Percentiles rank a stretch among this genome's conserved stretches.
These are phyloP conservation scores for Parmelia sp. DNA, from an alignment of 495 filamentous ascomycete species.

Conservation along the genomic window DNA sequence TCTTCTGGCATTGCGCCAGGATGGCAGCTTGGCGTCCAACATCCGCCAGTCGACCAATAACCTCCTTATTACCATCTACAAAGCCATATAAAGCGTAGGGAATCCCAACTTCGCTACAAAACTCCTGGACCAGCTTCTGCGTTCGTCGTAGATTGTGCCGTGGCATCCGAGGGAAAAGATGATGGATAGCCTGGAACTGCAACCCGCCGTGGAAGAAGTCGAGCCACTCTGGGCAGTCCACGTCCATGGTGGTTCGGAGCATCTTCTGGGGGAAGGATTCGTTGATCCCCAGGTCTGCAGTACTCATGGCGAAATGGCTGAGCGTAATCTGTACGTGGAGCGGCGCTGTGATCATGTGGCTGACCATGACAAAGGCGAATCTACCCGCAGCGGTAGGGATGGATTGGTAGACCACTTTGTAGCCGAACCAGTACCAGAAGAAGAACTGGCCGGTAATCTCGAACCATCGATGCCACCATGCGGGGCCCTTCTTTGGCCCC, in stretches of 20 bases:
- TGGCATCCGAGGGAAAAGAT: slow-evolving; percentile 90
- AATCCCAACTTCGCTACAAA: slow-evolving; percentile 85
- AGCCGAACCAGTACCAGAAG: slow-evolving; percentile 96
- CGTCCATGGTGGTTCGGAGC: slow-evolving; percentile 96
- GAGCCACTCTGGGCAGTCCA: slow-evolving; percentile 91
- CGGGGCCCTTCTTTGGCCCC: slow-evolving; percentile 73
- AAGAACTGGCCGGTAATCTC: slow-evolving; percentile 76
- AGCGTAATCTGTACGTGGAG: slow-evolving; percentile 95
- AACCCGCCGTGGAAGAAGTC: slow-evolving; percentile 95
- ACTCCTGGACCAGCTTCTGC: slow-evolving; percentile 78
- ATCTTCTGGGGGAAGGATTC: slow-evolving; percentile 96
- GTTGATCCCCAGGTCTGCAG: slow-evolving; percentile 73
- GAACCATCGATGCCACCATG: slow-evolving; percentile 84
- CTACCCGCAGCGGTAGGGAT: slow-evolving; percentile 67
- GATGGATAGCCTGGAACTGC: slow-evolving; percentile 95
- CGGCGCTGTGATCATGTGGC: slow-evolving; percentile 79
- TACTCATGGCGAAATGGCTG: slow-evolving; percentile 96
- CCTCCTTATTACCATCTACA: slow-evolving; percentile 82
- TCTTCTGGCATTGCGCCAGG: slow-evolving; percentile 76
- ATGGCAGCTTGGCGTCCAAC: slow-evolving; percentile 83
- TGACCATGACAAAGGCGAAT: slow-evolving; percentile 72
- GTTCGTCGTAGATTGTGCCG: slow-evolving; percentile 82
- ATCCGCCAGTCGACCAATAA: slow-evolving; percentile 77
- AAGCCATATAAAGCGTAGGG: slow-evolving; percentile 95
- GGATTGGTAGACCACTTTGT: slow-evolving; percentile 68